phyloP scores from a whole-genome alignment of 2,329 filamentous ascomycete species.

The Balansia obtecta region DNA sequence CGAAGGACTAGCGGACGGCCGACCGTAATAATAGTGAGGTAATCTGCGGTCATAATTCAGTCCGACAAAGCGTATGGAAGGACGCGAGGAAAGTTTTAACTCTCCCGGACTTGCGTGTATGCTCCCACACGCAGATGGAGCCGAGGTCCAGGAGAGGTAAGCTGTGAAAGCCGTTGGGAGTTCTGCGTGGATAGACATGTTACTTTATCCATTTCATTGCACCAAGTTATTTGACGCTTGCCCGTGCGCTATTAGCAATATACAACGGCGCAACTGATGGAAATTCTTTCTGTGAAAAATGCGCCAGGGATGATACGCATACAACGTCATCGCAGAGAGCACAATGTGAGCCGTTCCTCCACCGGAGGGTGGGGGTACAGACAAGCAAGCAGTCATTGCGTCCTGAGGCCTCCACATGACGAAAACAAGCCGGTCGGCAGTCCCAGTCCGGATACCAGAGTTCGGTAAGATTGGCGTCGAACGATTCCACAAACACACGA shows the following conservation, averaged over 20 bases:
- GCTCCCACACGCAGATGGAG: not conserved
- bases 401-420: conserved; percentile 14
- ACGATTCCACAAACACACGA: not conserved
- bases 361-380: not conserved
- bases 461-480: not conserved
- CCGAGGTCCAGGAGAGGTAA: not conserved
- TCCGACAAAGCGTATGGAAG: too few relatives aligned
- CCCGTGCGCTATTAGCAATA: not conserved
- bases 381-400: not conserved
- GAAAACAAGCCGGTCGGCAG: not conserved
- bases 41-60: too few relatives aligned
- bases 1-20: not conserved
- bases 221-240: not conserved
- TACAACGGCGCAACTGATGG: not conserved
- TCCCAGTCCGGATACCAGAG: not conserved
- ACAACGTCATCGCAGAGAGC: not conserved
- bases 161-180: not conserved
- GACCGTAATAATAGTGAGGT: not conserved
- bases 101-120: not conserved
- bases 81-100: too few relatives aligned
- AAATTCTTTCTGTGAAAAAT: not conserved
- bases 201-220: not conserved
- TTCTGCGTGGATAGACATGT: not conserved
- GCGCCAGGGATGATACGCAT: not conserved
- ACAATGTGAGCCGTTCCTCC: not conserved